Evolutionary conservation across 768 basidiomycete species (phyloP).

Genomic region (Mycena belliarum): DNA sequence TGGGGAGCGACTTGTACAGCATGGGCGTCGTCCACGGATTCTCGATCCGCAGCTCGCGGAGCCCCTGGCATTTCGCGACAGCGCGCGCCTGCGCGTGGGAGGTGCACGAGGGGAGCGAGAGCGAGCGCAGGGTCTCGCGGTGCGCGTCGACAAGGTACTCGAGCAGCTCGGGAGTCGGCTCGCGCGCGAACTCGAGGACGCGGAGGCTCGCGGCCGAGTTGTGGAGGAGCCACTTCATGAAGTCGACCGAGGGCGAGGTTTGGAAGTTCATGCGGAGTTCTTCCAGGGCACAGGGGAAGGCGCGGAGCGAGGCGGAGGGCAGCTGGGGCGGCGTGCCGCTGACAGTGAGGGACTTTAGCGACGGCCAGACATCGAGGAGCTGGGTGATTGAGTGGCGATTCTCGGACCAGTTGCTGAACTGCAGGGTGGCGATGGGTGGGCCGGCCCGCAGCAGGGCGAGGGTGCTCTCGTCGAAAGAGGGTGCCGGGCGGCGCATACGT

Average conservation of each 20-base stretch:
- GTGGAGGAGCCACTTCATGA: conserved; percentile 71
- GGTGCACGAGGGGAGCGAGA: conserved; percentile 57
- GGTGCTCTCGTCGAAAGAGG: conserved; percentile 54
- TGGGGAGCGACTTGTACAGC: conserved; percentile 51
- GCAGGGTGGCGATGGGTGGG: conserved; percentile 53
- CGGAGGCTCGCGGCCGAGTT: conserved; percentile 52
- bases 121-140: conserved; percentile 48
- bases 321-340: conserved; percentile 59
- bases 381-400: conserved; percentile 57
- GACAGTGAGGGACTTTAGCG: conserved; percentile 55
- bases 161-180: conserved; percentile 56
- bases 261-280: conserved; percentile 69
- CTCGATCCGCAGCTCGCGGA: conserved; percentile 60
- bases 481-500: conserved; percentile 51
- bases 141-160: conserved; percentile 56
- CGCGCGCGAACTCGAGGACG: conserved; percentile 58
- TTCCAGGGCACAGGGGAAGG: conserved; percentile 49
- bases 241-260: conserved; percentile 57
- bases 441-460: conserved; percentile 54
- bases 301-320: conserved; percentile 41
- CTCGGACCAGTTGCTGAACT: conserved; percentile 74
- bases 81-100: conserved; percentile 48
- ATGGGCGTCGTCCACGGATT: conserved; percentile 45
- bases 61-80: conserved; percentile 47
- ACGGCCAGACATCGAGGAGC: conserved; percentile 65